phyloP scores from a whole-genome alignment of 1,284 basidiomycete genomes.

The Pseudozyma hubeiensis region DNA sequence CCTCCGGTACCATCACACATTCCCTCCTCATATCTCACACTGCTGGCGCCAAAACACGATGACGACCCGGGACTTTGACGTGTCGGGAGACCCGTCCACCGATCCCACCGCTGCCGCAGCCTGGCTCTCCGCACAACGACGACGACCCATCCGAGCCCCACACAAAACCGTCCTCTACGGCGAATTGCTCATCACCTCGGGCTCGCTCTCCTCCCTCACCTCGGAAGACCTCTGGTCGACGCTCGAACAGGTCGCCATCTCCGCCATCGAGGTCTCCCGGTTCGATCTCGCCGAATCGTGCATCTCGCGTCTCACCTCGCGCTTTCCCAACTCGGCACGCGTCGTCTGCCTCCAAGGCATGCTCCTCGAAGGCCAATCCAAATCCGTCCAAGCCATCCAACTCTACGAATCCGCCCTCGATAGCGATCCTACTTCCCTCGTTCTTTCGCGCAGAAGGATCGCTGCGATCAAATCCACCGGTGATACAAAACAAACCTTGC shows the following conservation, averaged over 20 bases:
- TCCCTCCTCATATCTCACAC: neutral
- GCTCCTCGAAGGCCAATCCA: slow-evolving; percentile 79
- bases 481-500: slow-evolving; percentile 74
- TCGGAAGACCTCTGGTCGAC: slow-evolving; percentile 76
- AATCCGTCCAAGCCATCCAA: slow-evolving; percentile 72
- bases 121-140: slow-evolving; percentile 57
- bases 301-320: slow-evolving; percentile 76
- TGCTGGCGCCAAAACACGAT: slow-evolving; percentile 3
- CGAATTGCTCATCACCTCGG: slow-evolving; percentile 72
- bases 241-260: slow-evolving; percentile 86
- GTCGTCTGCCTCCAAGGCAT: slow-evolving; percentile 87
- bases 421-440: slow-evolving; percentile 79
- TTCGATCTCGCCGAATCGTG: slow-evolving; percentile 83
- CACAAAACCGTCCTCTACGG: slow-evolving; percentile 79
- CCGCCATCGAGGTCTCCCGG: slow-evolving; percentile 84
- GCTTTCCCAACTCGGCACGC: slow-evolving; percentile 85
- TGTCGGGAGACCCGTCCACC: slow-evolving; percentile 31
- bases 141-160: slow-evolving; percentile 73
- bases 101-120: slow-evolving; percentile 46
- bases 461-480: slow-evolving; percentile 72
- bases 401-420: slow-evolving; percentile 79
- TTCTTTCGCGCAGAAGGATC: slow-evolving; percentile 85
- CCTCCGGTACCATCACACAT: too few species aligned
- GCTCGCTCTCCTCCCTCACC: slow-evolving; percentile 71
- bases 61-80: slow-evolving; percentile 13